Conservation (phyloP, 2,329 filamentous ascomycete genomes). For the Beauveria asiatica region DNA sequence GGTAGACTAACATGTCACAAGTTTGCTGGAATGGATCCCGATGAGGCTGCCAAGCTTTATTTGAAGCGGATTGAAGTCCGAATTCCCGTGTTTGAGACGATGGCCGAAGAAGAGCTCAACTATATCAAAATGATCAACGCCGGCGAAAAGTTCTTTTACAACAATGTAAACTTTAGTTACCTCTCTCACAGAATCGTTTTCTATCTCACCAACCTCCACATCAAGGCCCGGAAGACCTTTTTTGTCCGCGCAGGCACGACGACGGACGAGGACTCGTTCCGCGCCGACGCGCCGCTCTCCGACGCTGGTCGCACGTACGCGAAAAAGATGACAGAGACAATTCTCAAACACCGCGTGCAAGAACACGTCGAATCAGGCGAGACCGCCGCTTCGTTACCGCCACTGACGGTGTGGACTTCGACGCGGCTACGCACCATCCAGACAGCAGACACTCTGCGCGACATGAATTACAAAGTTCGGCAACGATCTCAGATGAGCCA, state of each 20-base stretch:
- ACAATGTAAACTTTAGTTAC: slow-evolving; percentile 95
- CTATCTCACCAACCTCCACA: slow-evolving; percentile 94
- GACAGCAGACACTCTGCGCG: slow-evolving; percentile 73
- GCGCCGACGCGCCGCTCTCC: slow-evolving; percentile 77
- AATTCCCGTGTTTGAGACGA: slow-evolving; percentile 93
- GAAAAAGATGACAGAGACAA: slow-evolving; percentile 72
- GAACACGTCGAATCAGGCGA: slow-evolving; percentile 68
- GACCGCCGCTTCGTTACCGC: slow-evolving; percentile 59
- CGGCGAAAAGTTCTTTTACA: slow-evolving; percentile 85
- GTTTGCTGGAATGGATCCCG: slow-evolving; percentile 85
- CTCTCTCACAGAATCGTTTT: slow-evolving; percentile 96
- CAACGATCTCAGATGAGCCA: slow-evolving; percentile 96
- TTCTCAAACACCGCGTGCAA: slow-evolving; percentile 74
- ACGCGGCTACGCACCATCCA: slow-evolving; percentile 85
- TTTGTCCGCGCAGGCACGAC: slow-evolving; percentile 85
- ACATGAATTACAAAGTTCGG: slow-evolving; percentile 73
- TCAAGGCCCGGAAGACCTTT: slow-evolving; percentile 89
- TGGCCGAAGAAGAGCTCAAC: slow-evolving; percentile 88
- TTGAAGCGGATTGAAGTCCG: slow-evolving; percentile 81
- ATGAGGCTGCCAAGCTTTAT: slow-evolving; percentile 89
- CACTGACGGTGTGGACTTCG: slow-evolving; percentile 89
- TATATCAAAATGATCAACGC: slow-evolving; percentile 99
- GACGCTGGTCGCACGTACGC: slow-evolving; percentile 75
- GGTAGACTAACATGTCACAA: slow-evolving; percentile 24
- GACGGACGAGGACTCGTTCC: slow-evolving; percentile 84